Percentiles rank a stretch among this genome's conserved stretches.
Evolutionary conservation across 1,139 yeast species (phyloP).

Genomic region (Sugiyamaella paludigena): DNA sequence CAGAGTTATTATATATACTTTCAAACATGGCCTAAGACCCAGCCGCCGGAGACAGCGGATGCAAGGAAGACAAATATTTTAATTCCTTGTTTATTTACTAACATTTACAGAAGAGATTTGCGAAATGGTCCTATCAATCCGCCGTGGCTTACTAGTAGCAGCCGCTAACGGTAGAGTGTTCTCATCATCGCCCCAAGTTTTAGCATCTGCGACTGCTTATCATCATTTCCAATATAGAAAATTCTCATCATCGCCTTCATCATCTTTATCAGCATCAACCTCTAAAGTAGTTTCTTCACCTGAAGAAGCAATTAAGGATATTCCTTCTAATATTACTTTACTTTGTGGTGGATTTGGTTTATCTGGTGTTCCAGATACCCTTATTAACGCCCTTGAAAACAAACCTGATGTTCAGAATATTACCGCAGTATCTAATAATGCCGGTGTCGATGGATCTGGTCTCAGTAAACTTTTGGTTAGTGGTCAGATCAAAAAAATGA

Average conservation of each 20-base stretch:
- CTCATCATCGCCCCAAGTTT: neutral
- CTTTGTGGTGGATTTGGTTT: constrained; percentile 52
- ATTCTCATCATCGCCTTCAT: too few species aligned
- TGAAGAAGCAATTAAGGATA: constrained; percentile 22
- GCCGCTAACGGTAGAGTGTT: neutral
- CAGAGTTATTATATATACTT: too few species aligned
- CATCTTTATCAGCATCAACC: constrained; percentile 1
- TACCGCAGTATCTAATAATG: constrained; percentile 51
- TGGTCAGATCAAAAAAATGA: constrained; percentile 49
- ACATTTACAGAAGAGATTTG: neutral
- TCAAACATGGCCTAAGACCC: too few species aligned
- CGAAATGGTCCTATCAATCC: constrained; percentile 1
- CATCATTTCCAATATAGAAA: constrained; percentile 6
- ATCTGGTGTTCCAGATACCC: constrained; percentile 49
- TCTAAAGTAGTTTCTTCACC: constrained; percentile 15
- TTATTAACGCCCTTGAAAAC: constrained; percentile 42
- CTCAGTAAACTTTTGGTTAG: constrained; percentile 43
- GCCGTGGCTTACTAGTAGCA: neutral
- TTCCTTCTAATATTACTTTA: constrained; percentile 40
- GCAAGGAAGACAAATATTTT: too few species aligned
- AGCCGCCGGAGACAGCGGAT: too few species aligned
- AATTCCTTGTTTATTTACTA: too few species aligned
- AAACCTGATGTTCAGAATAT: constrained; percentile 39
- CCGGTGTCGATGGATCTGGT: constrained; percentile 50
- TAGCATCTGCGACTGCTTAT: neutral